These are phyloP conservation scores for Globisporangium cederbergense DNA, from an alignment of 352 stramenopile genomes.

Conservation along the genomic window DNA sequence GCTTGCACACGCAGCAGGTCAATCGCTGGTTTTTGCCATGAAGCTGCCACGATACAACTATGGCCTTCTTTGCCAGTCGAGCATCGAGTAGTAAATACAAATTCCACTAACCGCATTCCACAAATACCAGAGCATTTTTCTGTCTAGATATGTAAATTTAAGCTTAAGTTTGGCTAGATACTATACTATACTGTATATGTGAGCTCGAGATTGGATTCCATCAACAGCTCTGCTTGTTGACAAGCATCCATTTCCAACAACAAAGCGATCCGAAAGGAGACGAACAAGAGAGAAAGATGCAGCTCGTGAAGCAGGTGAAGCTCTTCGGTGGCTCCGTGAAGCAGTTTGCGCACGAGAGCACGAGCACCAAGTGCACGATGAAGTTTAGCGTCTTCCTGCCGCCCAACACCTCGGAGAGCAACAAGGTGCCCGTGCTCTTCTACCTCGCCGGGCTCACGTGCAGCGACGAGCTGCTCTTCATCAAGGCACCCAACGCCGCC, in stretches of 20 bases:
- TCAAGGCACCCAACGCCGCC: conserved; percentile 92
- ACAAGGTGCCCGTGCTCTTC: conserved; percentile 89
- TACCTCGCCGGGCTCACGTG: conserved; percentile 97
- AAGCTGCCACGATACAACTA: no score
- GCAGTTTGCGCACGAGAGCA: conserved; percentile 83
- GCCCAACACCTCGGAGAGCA: conserved; percentile 44
- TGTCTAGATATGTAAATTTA: neutral
- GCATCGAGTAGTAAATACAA: no score
- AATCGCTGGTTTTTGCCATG: no score
- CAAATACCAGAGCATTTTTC: neutral
- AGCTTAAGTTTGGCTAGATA: no score
- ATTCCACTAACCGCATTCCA: no score
- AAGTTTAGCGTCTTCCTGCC: conserved; percentile 91
- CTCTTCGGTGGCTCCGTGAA: conserved; percentile 79
- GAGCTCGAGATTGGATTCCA: no score
- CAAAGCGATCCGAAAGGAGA: neutral
- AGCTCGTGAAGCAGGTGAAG: conserved; percentile 74
- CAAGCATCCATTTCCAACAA: conserved; percentile 1
- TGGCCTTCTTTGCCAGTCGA: no score
- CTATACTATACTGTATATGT: neutral
- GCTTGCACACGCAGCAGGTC: no score
- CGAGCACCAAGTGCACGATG: conserved; percentile 84
- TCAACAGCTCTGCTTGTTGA: neutral
- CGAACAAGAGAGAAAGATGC: conserved; percentile 24
- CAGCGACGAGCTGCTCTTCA: conserved; percentile 94